Evolutionary conservation across 2,329 filamentous ascomycete genomes (phyloP).

Genomic region (Stemphylium vesicarium): DNA sequence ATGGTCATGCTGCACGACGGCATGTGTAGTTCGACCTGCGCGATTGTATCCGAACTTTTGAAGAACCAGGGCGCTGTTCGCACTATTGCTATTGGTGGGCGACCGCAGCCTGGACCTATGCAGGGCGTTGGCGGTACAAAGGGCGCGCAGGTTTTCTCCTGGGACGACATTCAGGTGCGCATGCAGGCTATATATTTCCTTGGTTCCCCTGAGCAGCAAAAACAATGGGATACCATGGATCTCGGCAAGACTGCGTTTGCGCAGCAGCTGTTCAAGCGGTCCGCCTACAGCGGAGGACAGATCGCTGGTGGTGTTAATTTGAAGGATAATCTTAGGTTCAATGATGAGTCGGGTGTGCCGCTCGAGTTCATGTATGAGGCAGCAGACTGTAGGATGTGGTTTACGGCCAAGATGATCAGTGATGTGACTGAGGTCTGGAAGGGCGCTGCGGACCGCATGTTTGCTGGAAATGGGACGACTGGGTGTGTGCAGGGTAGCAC

Average conservation of each 20-base stretch:
- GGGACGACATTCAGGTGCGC: slow-evolving; percentile 42
- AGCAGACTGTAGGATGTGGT: slow-evolving; percentile 51
- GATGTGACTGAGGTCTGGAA: slow-evolving; percentile 49
- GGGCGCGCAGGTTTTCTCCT: slow-evolving; percentile 49
- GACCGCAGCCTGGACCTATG: slow-evolving; percentile 50
- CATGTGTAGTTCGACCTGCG: slow-evolving; percentile 56
- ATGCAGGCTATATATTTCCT: slow-evolving; percentile 42
- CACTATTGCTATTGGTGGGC: slow-evolving; percentile 53
- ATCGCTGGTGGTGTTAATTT: slow-evolving; percentile 45
- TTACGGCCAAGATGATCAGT: slow-evolving; percentile 45
- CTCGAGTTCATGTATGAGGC: slow-evolving; percentile 53
- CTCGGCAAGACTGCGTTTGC: slow-evolving; percentile 43
- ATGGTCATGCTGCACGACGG: slow-evolving; percentile 54
- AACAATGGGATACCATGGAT: slow-evolving; percentile 35
- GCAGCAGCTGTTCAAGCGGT: slow-evolving; percentile 42
- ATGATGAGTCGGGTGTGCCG: slow-evolving; percentile 46
- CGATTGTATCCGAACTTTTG: slow-evolving; percentile 55
- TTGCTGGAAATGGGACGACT: slow-evolving; percentile 30
- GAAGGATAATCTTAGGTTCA: slow-evolving; percentile 47
- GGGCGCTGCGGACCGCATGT: slow-evolving; percentile 46
- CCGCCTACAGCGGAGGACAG: slow-evolving; percentile 30
- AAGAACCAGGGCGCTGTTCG: slow-evolving; percentile 53
- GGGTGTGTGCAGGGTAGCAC: slow-evolving; percentile 41
- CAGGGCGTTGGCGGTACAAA: slow-evolving; percentile 56
- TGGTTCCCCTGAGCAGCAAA: slow-evolving; percentile 38